Percentiles rank a stretch among this genome's conserved stretches.
These are phyloP conservation scores for Saturnispora quitensis DNA, from an alignment of 805 yeast species.

Conservation along the genomic window DNA sequence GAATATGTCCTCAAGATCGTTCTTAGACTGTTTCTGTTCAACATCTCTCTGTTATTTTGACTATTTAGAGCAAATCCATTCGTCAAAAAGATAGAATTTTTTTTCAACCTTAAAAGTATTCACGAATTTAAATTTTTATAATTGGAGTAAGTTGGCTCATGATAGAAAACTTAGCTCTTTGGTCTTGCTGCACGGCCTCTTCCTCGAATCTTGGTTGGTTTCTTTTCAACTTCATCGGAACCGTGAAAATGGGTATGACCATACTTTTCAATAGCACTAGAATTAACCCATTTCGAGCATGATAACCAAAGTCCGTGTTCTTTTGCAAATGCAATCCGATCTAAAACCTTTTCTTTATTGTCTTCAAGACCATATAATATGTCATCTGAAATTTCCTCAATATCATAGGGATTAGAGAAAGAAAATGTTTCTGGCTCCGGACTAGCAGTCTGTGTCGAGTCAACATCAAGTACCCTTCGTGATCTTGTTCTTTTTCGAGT, in stretches of 20 bases:
- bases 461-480: slow-evolving; percentile 13
- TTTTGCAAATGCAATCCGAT: slow-evolving; percentile 16
- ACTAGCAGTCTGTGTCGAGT: slow-evolving; percentile 2
- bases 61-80: neutral
- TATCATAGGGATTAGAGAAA: slow-evolving; percentile 2
- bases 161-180: neutral
- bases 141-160: neutral
- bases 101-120: neutral
- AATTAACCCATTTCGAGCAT: slow-evolving; percentile 55
- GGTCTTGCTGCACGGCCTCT: slow-evolving; percentile 2
- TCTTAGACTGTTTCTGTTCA: neutral
- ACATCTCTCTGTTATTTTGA: neutral
- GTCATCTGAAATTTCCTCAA: slow-evolving; percentile 13
- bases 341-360: slow-evolving; percentile 22
- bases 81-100: neutral
- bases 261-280: slow-evolving; percentile 41
- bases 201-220: slow-evolving; percentile 6
- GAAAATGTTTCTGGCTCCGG: slow-evolving; percentile 8
- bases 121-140: neutral
- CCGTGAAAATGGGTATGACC: slow-evolving; percentile 54
- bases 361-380: neutral
- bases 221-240: slow-evolving; percentile 15
- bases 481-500: slow-evolving; percentile 13
- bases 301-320: slow-evolving; percentile 12
- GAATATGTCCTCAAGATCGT: neutral